These are phyloP conservation scores for Botrytis aclada DNA, from an alignment of 2,329 filamentous ascomycete species.

Conservation along the genomic window DNA sequence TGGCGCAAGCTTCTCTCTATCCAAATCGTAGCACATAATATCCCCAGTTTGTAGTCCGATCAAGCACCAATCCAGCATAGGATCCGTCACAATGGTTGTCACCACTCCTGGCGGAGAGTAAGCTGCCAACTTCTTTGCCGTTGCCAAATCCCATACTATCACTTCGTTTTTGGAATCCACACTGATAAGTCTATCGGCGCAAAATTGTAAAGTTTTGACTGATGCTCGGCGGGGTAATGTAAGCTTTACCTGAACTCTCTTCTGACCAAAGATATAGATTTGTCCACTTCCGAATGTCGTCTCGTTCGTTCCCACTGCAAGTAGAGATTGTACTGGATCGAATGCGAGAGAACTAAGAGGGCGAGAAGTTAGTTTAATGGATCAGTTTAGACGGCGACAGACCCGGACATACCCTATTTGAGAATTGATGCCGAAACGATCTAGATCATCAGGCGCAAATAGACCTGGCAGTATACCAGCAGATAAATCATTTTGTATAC, in stretches of 20 bases:
- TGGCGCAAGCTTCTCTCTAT: conserved; percentile 70
- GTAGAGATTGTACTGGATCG: conserved; percentile 87
- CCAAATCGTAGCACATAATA: conserved; percentile 87
- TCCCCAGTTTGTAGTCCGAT: conserved; percentile 81
- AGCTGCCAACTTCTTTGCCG: conserved; percentile 61
- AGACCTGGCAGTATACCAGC: conserved; percentile 72
- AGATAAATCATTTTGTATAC: conserved; percentile 88
- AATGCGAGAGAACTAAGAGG: conserved; percentile 72
- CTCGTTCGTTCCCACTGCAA: conserved; percentile 88
- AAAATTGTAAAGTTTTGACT: conserved; percentile 77
- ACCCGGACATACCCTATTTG: conserved; percentile 56
- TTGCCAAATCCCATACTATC: conserved; percentile 75
- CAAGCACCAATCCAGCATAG: conserved; percentile 90
- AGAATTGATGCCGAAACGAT: conserved; percentile 78
- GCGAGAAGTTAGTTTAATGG: conserved; percentile 21
- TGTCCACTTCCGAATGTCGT: conserved; percentile 81
- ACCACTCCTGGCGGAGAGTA: conserved; percentile 77
- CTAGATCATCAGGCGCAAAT: conserved; percentile 81
- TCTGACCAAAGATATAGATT: conserved; percentile 84
- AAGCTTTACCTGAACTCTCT: conserved; percentile 73
- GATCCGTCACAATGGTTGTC: conserved; percentile 73
- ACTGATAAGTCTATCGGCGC: conserved; percentile 78
- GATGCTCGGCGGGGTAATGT: conserved; percentile 69
- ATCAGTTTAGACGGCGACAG: not conserved
- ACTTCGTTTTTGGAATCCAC: conserved; percentile 85